Conservation (phyloP, 2,329 filamentous ascomycete species). For the Ophiostoma himal-ulmi region DNA sequence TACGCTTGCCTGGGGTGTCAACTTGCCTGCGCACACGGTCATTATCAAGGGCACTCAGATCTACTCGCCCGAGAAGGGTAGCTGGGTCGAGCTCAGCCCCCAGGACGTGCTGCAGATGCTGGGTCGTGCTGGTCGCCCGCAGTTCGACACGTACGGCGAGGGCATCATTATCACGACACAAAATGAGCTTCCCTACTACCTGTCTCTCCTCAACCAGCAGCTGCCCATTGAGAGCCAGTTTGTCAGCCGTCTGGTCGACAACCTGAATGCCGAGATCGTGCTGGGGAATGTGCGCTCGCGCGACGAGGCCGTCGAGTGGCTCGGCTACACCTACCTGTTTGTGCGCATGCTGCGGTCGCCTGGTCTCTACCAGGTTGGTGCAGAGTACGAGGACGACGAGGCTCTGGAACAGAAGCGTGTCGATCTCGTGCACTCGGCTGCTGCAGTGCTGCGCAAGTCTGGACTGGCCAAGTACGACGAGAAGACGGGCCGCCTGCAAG, state of each 20-base stretch:
- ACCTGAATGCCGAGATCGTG: constrained; percentile 92
- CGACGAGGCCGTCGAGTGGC: constrained; percentile 97
- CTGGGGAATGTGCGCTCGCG: constrained; percentile 85
- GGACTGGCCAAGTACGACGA: constrained; percentile 93
- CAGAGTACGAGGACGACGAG: constrained; percentile 90
- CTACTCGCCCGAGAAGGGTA: constrained; percentile 97
- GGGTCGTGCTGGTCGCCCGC: constrained; percentile 89
- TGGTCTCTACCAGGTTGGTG: constrained; percentile 88
- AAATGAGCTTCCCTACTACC: constrained; percentile 90
- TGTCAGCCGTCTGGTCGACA: constrained; percentile 87
- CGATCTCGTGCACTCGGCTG: constrained; percentile 93
- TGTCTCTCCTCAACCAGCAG: constrained; percentile 94
- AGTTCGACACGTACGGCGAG: constrained; percentile 96
- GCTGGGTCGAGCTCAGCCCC: constrained; percentile 94
- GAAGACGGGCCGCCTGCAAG: constrained; percentile 78
- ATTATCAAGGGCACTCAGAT: constrained; percentile 98
- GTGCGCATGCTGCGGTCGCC: constrained; percentile 96
- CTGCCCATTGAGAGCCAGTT: constrained; percentile 96
- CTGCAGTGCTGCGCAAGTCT: constrained; percentile 76
- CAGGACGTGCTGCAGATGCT: constrained; percentile 99
- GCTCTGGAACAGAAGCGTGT: constrained; percentile 93
- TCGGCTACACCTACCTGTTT: constrained; percentile 96
- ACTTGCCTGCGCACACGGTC: constrained; percentile 93
- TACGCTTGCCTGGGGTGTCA: constrained; percentile 98
- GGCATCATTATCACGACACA: constrained; percentile 98